phyloP scores from a whole-genome alignment of 1,284 basidiomycete species.

The Hemileia vastatrix region DNA sequence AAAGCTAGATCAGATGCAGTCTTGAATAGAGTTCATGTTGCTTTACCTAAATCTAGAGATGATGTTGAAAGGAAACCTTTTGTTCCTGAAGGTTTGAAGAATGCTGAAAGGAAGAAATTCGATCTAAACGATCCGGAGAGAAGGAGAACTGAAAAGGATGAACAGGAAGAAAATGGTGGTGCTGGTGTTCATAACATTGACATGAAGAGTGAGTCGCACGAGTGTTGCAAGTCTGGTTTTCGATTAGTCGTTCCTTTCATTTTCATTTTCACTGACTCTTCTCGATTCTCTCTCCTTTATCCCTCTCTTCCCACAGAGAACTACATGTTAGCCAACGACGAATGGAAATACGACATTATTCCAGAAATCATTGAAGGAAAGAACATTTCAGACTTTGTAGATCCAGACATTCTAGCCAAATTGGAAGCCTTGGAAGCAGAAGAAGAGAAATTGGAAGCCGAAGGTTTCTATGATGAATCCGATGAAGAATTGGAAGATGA shows the following conservation, averaged over 20 bases:
- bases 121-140: constrained; percentile 37
- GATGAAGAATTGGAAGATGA: constrained; percentile 36
- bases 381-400: constrained; percentile 45
- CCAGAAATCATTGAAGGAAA: constrained; percentile 43
- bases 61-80: constrained; percentile 33
- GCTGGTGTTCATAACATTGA: constrained; percentile 43
- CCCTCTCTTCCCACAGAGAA: constrained; percentile 27
- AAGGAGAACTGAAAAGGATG: constrained; percentile 37
- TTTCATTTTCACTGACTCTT: neutral
- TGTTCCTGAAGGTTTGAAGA: constrained; percentile 30
- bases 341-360: constrained; percentile 44
- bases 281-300: neutral
- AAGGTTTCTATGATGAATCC: constrained; percentile 40
- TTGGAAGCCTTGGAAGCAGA: constrained; percentile 42
- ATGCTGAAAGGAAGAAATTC: constrained; percentile 33
- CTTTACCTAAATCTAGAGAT: constrained; percentile 38
- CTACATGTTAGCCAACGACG: constrained; percentile 48
- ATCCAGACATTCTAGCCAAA: constrained; percentile 41
- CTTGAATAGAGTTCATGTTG: constrained; percentile 41
- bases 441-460: constrained; percentile 42
- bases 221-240: no score
- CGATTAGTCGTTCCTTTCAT: neutral
- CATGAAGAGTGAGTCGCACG: constrained; percentile 55
- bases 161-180: constrained; percentile 42
- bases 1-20: constrained; percentile 28